Conservation (phyloP, 1,284 basidiomycete genomes). For the Pyrrhoderma noxium region DNA sequence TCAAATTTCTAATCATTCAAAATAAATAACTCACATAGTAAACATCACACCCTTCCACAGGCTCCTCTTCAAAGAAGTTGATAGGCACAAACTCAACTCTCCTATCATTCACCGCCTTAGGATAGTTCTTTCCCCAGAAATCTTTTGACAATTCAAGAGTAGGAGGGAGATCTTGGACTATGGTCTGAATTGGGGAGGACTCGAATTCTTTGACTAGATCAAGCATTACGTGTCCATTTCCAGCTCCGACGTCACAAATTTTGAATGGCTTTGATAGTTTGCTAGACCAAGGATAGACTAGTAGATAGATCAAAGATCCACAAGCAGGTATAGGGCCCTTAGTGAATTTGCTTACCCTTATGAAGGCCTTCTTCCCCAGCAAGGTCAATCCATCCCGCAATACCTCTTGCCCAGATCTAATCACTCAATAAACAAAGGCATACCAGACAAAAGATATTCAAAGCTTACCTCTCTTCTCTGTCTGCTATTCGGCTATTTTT, state of each 20-base stretch:
- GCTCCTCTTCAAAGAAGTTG: slow-evolving; percentile 39
- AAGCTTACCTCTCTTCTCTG: slow-evolving; percentile 4
- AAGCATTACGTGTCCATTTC: slow-evolving; percentile 37
- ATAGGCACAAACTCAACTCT: slow-evolving; percentile 33
- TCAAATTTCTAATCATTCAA: background rate
- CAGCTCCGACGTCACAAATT: slow-evolving; percentile 44
- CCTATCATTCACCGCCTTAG: slow-evolving; percentile 28
- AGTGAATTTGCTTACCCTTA: slow-evolving; percentile 17
- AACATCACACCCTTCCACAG: slow-evolving; percentile 33
- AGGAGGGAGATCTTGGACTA: slow-evolving; percentile 39
- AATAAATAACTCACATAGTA: slow-evolving; percentile 35
- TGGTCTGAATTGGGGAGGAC: slow-evolving; percentile 29
- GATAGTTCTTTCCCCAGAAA: slow-evolving; percentile 31
- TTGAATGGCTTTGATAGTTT: slow-evolving; percentile 27
- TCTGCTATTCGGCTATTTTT: slow-evolving; percentile 10
- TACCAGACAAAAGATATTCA: background rate
- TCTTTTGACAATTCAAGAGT: slow-evolving; percentile 31
- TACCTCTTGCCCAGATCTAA: slow-evolving; percentile 25
- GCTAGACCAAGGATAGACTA: slow-evolving; percentile 40
- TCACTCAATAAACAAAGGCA: slow-evolving; percentile 1
- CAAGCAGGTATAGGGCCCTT: slow-evolving; percentile 3
- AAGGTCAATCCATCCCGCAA: slow-evolving; percentile 25
- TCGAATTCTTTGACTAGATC: slow-evolving; percentile 35
- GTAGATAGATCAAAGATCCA: background rate
- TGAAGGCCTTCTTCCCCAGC: slow-evolving; percentile 20